Evolutionary conservation across 2,329 filamentous ascomycete species (phyloP).

Genomic region (Metarhizium anisopliae): DNA sequence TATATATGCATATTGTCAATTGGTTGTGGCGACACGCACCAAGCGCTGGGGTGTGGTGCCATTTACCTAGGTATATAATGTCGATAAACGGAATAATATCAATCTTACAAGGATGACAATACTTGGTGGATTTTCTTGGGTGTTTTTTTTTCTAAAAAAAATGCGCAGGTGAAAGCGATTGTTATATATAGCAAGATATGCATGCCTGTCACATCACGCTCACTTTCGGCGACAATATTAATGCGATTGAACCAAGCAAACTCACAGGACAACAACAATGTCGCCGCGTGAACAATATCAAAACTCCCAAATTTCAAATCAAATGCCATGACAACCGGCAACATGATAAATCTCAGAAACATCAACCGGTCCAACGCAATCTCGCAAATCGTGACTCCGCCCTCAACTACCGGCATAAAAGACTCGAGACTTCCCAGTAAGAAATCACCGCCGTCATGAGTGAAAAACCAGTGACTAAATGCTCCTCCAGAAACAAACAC

Average conservation of each 20-base stretch:
- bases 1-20: background rate
- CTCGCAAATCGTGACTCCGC: background rate
- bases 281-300: background rate
- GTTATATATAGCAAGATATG: background rate
- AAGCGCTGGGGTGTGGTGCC: conserved; percentile 11
- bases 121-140: background rate
- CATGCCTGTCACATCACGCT: background rate
- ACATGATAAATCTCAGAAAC: background rate
- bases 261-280: background rate
- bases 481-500: background rate
- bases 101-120: background rate
- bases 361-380: background rate
- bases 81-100: background rate
- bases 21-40: conserved; percentile 7
- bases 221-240: background rate
- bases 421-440: background rate
- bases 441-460: background rate
- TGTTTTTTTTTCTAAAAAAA: too few species aligned
- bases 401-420: background rate
- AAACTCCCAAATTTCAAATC: background rate
- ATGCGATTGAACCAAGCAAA: background rate
- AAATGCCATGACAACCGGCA: too few species aligned
- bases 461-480: background rate
- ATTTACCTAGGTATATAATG: background rate
- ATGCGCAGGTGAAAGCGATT: too few species aligned